Conservation (phyloP, 1,284 basidiomycete genomes). For the Mixia osmundae region DNA sequence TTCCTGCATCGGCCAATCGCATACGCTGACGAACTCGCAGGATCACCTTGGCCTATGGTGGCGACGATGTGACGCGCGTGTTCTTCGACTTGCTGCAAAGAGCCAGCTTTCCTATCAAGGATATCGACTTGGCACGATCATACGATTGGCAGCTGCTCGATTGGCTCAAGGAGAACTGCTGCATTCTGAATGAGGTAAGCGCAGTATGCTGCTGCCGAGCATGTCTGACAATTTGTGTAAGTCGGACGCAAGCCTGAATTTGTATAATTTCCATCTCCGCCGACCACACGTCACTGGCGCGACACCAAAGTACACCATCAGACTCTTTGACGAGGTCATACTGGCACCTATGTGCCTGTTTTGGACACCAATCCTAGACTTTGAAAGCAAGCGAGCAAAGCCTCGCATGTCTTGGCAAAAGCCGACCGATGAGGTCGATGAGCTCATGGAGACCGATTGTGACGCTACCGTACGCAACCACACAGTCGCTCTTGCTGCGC, state of each 20-base stretch:
- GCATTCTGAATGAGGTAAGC: slow-evolving; percentile 59
- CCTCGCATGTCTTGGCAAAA: background rate
- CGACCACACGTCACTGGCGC: too few species aligned
- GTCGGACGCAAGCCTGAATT: slow-evolving; percentile 62
- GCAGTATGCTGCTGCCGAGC: background rate
- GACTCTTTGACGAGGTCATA: slow-evolving; percentile 88
- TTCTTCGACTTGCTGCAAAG: slow-evolving; percentile 54
- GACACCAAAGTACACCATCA: slow-evolving; percentile 78
- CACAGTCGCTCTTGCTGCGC: background rate
- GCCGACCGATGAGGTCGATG: slow-evolving; percentile 22
- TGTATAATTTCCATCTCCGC: slow-evolving; percentile 72
- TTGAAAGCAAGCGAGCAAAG: slow-evolving; percentile 43
- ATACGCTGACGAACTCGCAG: slow-evolving; percentile 24
- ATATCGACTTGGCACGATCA: slow-evolving; percentile 43
- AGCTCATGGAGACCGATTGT: slow-evolving; percentile 24
- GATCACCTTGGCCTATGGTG: slow-evolving; percentile 65
- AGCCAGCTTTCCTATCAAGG: slow-evolving; percentile 70
- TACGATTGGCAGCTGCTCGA: slow-evolving; percentile 79
- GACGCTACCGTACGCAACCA: slow-evolving; percentile 12
- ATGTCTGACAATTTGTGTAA: slow-evolving; percentile 18
- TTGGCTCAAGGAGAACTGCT: slow-evolving; percentile 55
- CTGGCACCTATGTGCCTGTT: slow-evolving; percentile 85
- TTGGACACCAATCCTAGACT: slow-evolving; percentile 73
- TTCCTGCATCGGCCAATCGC: background rate
- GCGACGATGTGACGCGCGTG: slow-evolving; percentile 79